phyloP scores from a whole-genome alignment of 345 rosid genomes.

The Tarenaya hassleriana region DNA sequence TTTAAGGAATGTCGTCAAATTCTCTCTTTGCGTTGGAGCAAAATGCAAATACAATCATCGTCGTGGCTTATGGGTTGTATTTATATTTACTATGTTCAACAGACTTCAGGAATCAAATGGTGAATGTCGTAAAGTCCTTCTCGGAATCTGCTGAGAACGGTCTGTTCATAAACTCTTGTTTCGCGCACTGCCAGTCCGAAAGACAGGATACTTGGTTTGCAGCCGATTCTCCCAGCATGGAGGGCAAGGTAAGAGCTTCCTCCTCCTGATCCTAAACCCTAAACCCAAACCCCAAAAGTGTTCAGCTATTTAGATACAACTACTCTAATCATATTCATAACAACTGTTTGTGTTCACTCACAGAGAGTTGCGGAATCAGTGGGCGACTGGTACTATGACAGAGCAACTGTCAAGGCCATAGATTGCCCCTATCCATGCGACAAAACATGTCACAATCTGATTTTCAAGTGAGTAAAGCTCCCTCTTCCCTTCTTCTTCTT shows the following conservation, averaged over 20 bases:
- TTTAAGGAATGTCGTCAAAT: neutral
- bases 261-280: too few species aligned
- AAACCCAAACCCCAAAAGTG: neutral
- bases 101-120: conserved; percentile 86
- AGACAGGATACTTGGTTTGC: conserved; percentile 84
- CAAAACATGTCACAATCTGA: conserved; percentile 32
- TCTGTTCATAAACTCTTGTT: conserved; percentile 81
- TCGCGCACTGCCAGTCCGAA: conserved; percentile 89
- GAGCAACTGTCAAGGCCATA: conserved; percentile 23
- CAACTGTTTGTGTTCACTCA: neutral
- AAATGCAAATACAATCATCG: neutral
- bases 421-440: conserved; percentile 36
- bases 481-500: conserved; percentile 10
- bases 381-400: conserved; percentile 34
- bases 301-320: neutral
- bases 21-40: neutral
- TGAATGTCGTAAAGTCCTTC: conserved; percentile 38
- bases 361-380: conserved; percentile 28
- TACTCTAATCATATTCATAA: neutral
- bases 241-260: conserved; percentile 42
- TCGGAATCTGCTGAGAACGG: conserved; percentile 52
- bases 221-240: conserved; percentile 57
- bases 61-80: neutral
- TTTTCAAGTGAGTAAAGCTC: conserved; percentile 16
- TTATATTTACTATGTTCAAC: conserved; percentile 22